Evolutionary conservation across 257 asterid genomes (phyloP).

Genomic region (Penstemon eatonii): DNA sequence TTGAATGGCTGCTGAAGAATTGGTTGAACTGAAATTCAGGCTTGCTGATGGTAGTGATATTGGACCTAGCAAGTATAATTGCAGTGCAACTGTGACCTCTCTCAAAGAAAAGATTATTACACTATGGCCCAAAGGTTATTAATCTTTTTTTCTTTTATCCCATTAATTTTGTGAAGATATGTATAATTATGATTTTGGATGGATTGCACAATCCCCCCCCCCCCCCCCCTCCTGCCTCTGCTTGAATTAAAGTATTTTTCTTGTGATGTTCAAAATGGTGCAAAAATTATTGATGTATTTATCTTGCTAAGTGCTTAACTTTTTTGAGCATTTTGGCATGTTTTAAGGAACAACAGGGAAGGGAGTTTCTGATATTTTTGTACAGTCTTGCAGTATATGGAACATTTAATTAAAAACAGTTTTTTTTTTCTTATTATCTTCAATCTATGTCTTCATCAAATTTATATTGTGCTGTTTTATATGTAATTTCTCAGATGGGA

Average conservation of each 20-base stretch:
- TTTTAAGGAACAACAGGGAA: too few species aligned
- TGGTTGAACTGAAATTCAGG: slow-evolving; percentile 86
- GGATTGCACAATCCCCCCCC: background rate
- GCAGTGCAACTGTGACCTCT: slow-evolving; percentile 65
- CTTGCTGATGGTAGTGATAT: slow-evolving; percentile 95
- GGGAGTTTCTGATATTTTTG: too few species aligned
- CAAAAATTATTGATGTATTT: background rate
- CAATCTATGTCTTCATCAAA: too few species aligned
- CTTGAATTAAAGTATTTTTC: background rate
- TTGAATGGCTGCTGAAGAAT: slow-evolving; percentile 79
- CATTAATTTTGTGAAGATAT: background rate
- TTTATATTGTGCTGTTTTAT: too few species aligned
- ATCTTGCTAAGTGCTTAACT: background rate
- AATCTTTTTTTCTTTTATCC: slow-evolving; percentile 6
- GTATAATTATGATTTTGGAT: background rate
- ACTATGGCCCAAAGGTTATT: slow-evolving; percentile 88
- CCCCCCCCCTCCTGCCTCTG: too few species aligned
- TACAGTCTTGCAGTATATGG: background rate
- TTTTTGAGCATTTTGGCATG: background rate
- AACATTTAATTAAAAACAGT: background rate
- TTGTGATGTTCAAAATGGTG: background rate
- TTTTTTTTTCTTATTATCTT: background rate
- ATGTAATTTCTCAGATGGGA: too few species aligned
- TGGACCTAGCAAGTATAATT: slow-evolving; percentile 80
- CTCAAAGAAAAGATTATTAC: slow-evolving; percentile 87